Evolutionary conservation across 2,329 filamentous ascomycete species (phyloP), one percentile per base, ranked within the genome.

Genomic region (Fonsecaea erecta): DNA sequence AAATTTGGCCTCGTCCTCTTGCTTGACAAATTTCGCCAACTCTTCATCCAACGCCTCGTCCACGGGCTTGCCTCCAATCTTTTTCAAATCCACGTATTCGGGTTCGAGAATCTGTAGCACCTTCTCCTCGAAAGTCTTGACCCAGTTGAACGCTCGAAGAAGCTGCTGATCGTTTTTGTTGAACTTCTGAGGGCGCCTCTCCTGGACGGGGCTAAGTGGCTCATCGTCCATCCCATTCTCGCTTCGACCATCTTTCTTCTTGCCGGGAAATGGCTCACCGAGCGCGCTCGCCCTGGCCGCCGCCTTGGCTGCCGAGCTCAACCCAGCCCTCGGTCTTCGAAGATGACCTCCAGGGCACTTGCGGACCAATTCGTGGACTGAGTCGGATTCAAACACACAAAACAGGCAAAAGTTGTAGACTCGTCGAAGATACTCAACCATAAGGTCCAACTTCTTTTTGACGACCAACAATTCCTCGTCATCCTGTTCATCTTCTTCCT

Each of bases 351-450:
- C 95, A 28, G 95, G 93, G 73, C 95, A 99, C 79, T 99, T 98
- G 65, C 95, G 88, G 46, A 92, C 93, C 70, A 99, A 83, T 79
- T 99, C 95, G 74, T 99, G 95, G 24, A 98, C 89, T 0, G 94
- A 98, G 77, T 99, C 95, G 74, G 93, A 95, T 79, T 99, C 95
- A 72, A 99, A 98, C 4, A 99, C 96, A 77, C 95, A 99, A 82
- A 98, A 99, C 83, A 99, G 97, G 82, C 95, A 99, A 80, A 99
- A 98, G 79, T 95, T 97, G 84, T 96, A 96, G 59, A 99, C 95
- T 16, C 95, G 89, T 59, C 95, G 92, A 65, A 99, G 85, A 76
- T 99, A 99, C 79, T 99, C 95, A 60, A 98, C 95, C 77, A 97
- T 85, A 37, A 99, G 83, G 78, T 99, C 95, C 56, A 99, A 86